Percentiles rank a stretch among this genome's conserved stretches.
phyloP scores from a whole-genome alignment of 2,329 filamentous ascomycete genomes.

The Hypomyces rosellus region DNA sequence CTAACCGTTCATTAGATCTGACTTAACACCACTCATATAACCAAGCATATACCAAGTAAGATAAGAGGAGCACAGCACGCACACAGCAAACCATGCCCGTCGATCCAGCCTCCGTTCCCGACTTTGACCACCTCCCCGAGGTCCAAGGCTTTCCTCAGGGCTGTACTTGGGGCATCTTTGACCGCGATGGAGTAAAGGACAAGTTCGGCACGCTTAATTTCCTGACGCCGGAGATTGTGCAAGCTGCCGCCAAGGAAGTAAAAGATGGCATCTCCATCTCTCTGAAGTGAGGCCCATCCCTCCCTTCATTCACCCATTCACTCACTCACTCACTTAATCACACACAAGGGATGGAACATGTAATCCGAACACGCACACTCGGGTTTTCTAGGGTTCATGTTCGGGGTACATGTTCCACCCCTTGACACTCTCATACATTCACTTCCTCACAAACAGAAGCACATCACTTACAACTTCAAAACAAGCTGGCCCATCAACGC shows the following conservation, averaged over 20 bases:
- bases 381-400: too few species aligned
- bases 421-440: too few species aligned
- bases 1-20: too few species aligned
- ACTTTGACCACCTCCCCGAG: constrained; percentile 37
- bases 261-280: constrained; percentile 42
- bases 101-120: constrained; percentile 21
- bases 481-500: constrained; percentile 40
- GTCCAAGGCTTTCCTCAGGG: constrained; percentile 40
- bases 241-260: constrained; percentile 19
- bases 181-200: constrained; percentile 40
- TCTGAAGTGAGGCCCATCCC: constrained; percentile 36
- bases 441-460: too few species aligned
- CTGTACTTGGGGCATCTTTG: constrained; percentile 47
- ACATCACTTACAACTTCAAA: neutral
- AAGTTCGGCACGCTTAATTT: constrained; percentile 47
- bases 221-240: constrained; percentile 38
- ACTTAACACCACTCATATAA: too few species aligned
- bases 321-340: neutral
- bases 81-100: too few species aligned
- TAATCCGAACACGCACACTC: too few species aligned
- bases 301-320: neutral
- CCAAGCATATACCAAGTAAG: too few species aligned
- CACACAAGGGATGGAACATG: too few species aligned
- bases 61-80: too few species aligned
- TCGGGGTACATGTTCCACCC: too few species aligned